These are phyloP conservation scores for Lactarius indigo DNA, from an alignment of 768 basidiomycete species.

Conservation along the genomic window DNA sequence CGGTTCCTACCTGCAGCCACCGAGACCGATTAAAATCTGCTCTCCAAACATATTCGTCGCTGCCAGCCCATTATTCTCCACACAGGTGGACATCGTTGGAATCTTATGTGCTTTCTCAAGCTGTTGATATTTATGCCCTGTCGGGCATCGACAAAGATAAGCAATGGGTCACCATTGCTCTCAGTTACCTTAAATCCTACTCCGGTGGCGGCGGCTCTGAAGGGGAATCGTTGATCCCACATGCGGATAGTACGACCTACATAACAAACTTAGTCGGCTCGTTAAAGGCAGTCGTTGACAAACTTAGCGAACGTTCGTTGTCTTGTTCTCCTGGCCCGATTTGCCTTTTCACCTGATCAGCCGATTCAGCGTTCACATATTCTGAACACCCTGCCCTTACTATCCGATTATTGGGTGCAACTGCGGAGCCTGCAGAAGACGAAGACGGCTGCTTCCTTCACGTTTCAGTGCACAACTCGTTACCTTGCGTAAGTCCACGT, in stretches of 20 bases:
- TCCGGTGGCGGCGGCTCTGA: slow-evolving; percentile 55
- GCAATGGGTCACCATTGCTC: slow-evolving; percentile 77
- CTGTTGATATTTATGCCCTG: slow-evolving; percentile 61
- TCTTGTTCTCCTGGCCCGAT: slow-evolving; percentile 1
- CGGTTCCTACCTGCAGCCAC: slow-evolving; percentile 45
- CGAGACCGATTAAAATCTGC: slow-evolving; percentile 62
- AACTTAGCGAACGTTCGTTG: slow-evolving; percentile 51
- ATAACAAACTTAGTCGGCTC: slow-evolving; percentile 47
- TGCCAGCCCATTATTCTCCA: slow-evolving; percentile 84
- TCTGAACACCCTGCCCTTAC: slow-evolving; percentile 68
- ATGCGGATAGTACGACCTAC: slow-evolving; percentile 50
- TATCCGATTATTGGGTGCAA: slow-evolving; percentile 41
- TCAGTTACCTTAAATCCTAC: slow-evolving; percentile 72
- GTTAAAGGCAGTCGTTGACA: slow-evolving; percentile 46
- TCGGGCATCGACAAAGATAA: slow-evolving; percentile 57
- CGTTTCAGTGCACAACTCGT: slow-evolving; percentile 56
- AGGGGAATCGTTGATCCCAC: slow-evolving; percentile 50
- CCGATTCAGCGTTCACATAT: slow-evolving; percentile 54
- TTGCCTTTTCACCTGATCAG: slow-evolving; percentile 1
- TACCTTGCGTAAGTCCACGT: slow-evolving; percentile 66
- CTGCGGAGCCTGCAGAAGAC: slow-evolving; percentile 50
- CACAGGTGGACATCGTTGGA: slow-evolving; percentile 80
- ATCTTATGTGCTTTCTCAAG: slow-evolving; percentile 71
- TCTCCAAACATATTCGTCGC: slow-evolving; percentile 65
- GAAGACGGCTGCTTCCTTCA: slow-evolving; percentile 65